These are phyloP conservation scores for Lagenidium giganteum DNA, from an alignment of 352 stramenopile genomes.

Conservation along the genomic window DNA sequence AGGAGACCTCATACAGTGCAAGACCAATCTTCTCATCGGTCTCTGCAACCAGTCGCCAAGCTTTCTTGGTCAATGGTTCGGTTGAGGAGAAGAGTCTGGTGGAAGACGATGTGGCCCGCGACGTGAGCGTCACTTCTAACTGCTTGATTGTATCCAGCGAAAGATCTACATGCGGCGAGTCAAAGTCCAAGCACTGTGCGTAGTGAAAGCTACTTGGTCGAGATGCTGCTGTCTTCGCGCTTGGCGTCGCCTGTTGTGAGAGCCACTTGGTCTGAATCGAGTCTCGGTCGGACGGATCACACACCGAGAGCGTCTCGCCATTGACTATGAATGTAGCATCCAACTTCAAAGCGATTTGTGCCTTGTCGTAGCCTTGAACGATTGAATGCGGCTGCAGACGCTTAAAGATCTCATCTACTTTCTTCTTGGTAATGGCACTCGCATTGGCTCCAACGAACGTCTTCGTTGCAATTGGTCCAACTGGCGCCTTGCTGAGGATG, in stretches of 20 bases:
- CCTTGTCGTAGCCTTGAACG: constrained; percentile 46
- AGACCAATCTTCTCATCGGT: constrained; percentile 34
- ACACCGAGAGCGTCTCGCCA: constrained; percentile 19
- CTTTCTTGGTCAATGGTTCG: constrained; percentile 7
- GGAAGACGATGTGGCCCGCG: constrained; percentile 8
- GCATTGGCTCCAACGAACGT: not conserved
- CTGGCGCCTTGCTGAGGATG: too few relatives aligned
- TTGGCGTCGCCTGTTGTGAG: constrained; percentile 8
- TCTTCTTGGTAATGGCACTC: constrained; percentile 17
- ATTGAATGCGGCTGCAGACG: constrained; percentile 49
- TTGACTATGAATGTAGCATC: constrained; percentile 31
- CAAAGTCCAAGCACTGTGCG: constrained; percentile 4
- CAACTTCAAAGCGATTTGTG: constrained; percentile 23
- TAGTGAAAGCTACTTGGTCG: constrained; percentile 9
- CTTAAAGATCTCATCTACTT: constrained; percentile 43
- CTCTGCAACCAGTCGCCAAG: constrained; percentile 35
- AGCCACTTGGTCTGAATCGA: constrained; percentile 13
- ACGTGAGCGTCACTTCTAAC: constrained; percentile 14
- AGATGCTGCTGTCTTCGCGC: not conserved
- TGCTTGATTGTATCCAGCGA: constrained; percentile 13
- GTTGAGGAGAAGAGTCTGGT: constrained; percentile 9
- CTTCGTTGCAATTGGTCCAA: too few relatives aligned
- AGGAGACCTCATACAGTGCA: constrained; percentile 40
- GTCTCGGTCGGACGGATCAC: constrained; percentile 10
- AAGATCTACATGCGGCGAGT: constrained; percentile 2